Evolutionary conservation across 2,329 filamentous ascomycete species (phyloP), one percentile per base, ranked within the genome.

Genomic region (Sordariomycetes sp.): DNA sequence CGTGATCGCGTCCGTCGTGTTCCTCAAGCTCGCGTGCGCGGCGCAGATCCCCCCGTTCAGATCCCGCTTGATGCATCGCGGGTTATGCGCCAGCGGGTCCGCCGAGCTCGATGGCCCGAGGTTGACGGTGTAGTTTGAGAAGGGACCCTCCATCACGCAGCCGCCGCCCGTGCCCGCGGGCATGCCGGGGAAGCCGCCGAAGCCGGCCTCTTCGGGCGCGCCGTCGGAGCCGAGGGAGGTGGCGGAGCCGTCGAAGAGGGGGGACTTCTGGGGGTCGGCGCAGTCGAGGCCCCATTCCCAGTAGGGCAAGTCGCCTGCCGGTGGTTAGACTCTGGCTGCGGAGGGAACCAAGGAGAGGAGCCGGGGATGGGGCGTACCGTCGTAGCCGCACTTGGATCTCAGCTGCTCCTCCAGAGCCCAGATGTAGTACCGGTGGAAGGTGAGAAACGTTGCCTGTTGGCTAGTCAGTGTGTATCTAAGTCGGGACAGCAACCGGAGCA

Each of bases 241-340:
- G 1, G 67, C 67, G 58, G 72, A 72, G 57, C 79, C 79, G 61
- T 78, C 74, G 62, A 83, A 80, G 50, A 80, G 64, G 25, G 76
- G 75, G 0, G 77, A 79, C 59, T 72, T 68, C 52, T 65, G 59
- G 58, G 72, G 69, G n/a, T 76, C 73, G 2, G 64, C 59, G 7
- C 74, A 70, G 64, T 72, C 74, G 60, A 69, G 71, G 2, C 70
- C 68, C 77, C 76, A 80, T 62, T 79, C 74, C 67, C 72, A 74
- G 67, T 78, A 79, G 54, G 70, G 57, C 22, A 59, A 57, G 35
- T 32, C 39, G 15, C 50, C 56, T 53, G 22, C 25, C 24, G 28
- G 13, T 45, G 5, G 20, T 25, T 15, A 50, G 12, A 32, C 10
- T 54, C 39, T 56, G 17, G 50, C 24, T 25, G 28, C 51, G 15